Evolutionary conservation across 768 basidiomycete genomes (phyloP).

Genomic region (Hygrocybe punicea): DNA sequence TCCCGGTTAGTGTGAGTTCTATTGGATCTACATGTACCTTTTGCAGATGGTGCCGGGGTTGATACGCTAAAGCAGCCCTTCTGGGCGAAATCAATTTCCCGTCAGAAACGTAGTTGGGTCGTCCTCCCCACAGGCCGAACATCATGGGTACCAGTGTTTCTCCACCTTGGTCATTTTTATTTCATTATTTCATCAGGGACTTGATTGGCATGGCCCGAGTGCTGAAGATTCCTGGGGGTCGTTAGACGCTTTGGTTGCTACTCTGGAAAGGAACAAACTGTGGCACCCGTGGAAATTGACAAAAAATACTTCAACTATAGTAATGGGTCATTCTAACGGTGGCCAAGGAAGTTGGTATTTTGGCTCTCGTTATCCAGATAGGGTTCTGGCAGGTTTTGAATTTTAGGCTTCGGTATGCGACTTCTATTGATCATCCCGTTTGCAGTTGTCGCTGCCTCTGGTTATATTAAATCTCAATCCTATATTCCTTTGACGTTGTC

Average conservation of each 20-base stretch:
- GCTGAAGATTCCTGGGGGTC: conserved; percentile 64
- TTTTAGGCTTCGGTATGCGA: background rate
- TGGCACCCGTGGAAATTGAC: conserved; percentile 45
- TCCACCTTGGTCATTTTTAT: background rate
- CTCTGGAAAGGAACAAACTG: conserved; percentile 37
- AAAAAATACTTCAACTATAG: conserved; percentile 44
- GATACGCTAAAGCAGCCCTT: conserved; percentile 54
- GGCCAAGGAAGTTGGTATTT: conserved; percentile 88
- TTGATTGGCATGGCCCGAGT: conserved; percentile 92
- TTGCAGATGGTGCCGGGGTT: conserved; percentile 81
- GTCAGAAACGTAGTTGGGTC: conserved; percentile 64
- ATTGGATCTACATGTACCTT: conserved; percentile 4
- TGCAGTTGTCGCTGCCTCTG: conserved; percentile 72
- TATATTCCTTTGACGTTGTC: conserved; percentile 75
- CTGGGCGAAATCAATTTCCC: conserved; percentile 63
- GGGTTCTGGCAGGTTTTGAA: conserved; percentile 54
- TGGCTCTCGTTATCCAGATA: conserved; percentile 73
- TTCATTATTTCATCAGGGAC: conserved; percentile 48
- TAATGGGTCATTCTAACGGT: conserved; percentile 92
- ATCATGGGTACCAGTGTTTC: conserved; percentile 58
- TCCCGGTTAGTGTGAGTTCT: background rate
- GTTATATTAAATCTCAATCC: conserved; percentile 81
- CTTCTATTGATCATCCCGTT: background rate
- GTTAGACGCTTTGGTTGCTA: conserved; percentile 51
- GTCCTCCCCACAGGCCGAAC: conserved; percentile 81